phyloP scores from a whole-genome alignment of 352 stramenopile genomes.

The Blastocystis hominis region DNA sequence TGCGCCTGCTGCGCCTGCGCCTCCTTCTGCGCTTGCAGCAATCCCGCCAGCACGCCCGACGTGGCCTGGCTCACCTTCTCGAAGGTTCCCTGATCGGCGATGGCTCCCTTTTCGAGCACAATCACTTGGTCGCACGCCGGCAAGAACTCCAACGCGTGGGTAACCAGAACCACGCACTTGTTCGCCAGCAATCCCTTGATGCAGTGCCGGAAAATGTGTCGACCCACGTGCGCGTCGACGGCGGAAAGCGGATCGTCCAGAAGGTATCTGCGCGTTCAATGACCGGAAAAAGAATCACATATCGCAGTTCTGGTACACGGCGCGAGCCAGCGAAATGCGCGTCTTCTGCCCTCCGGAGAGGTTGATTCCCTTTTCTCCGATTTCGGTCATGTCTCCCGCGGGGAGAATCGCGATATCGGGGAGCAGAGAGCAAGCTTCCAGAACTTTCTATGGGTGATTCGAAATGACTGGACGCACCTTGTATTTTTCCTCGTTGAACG shows the following conservation, averaged over 20 bases:
- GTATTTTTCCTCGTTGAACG: slow-evolving; percentile 70
- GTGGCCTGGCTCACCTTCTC: slow-evolving; percentile 67
- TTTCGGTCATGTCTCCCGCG: slow-evolving; percentile 84
- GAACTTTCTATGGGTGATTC: neutral
- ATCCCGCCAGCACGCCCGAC: slow-evolving; percentile 21
- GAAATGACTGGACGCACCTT: neutral
- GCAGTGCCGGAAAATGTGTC: slow-evolving; percentile 83
- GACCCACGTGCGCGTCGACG: slow-evolving; percentile 88
- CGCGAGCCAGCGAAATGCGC: slow-evolving; percentile 72
- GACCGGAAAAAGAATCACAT: slow-evolving; percentile 61
- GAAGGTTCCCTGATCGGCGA: slow-evolving; percentile 72
- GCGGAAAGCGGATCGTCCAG: slow-evolving; percentile 88
- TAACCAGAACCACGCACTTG: slow-evolving; percentile 79
- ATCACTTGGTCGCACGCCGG: slow-evolving; percentile 68
- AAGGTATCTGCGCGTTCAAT: slow-evolving; percentile 66
- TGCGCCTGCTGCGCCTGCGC: neutral
- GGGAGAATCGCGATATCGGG: slow-evolving; percentile 79
- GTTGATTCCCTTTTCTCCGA: slow-evolving; percentile 93
- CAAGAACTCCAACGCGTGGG: slow-evolving; percentile 84
- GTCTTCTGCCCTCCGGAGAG: slow-evolving; percentile 86
- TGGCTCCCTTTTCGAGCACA: slow-evolving; percentile 70
- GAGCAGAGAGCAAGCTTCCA: slow-evolving; percentile 69
- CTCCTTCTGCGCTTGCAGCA: neutral
- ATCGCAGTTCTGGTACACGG: slow-evolving; percentile 82
- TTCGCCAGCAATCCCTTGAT: slow-evolving; percentile 70